phyloP scores from a whole-genome alignment of 805 yeast genomes.

The Pichia nanzhaoensis region DNA sequence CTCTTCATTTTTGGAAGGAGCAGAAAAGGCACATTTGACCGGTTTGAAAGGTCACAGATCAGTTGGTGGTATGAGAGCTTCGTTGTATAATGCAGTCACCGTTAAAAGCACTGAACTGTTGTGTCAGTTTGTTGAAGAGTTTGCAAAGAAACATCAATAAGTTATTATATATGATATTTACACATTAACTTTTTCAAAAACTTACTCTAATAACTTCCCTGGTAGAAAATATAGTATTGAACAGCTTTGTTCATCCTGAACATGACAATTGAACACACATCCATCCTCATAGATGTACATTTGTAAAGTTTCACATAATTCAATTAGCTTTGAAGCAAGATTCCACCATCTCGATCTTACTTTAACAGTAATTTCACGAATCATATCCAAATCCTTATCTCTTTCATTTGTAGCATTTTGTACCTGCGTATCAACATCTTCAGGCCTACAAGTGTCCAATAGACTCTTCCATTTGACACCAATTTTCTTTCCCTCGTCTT shows the following conservation, averaged over 20 bases:
- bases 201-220: slow-evolving; percentile 10
- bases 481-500: slow-evolving; percentile 49
- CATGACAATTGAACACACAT: slow-evolving; percentile 57
- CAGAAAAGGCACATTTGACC: slow-evolving; percentile 49
- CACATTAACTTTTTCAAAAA: neutral
- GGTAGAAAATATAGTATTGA: slow-evolving; percentile 57
- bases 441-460: slow-evolving; percentile 17
- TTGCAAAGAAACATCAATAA: slow-evolving; percentile 39
- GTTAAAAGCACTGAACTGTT: slow-evolving; percentile 52
- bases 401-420: neutral
- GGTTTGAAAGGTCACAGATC: slow-evolving; percentile 96
- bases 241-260: slow-evolving; percentile 59
- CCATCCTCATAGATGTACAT: slow-evolving; percentile 45
- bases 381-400: slow-evolving; percentile 11
- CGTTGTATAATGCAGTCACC: slow-evolving; percentile 82
- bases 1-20: slow-evolving; percentile 60
- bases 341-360: slow-evolving; percentile 64
- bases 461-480: slow-evolving; percentile 53
- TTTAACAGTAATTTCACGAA: slow-evolving; percentile 37
- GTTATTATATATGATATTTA: neutral
- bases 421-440: slow-evolving; percentile 12
- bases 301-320: slow-evolving; percentile 53
- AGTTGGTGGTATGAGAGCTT: slow-evolving; percentile 95
- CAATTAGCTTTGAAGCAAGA: slow-evolving; percentile 53
- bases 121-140: slow-evolving; percentile 50